Base-by-base conservation (phyloP, 2,329 filamentous ascomycete genomes). In the Orbilia blumenaviensis region DNA sequence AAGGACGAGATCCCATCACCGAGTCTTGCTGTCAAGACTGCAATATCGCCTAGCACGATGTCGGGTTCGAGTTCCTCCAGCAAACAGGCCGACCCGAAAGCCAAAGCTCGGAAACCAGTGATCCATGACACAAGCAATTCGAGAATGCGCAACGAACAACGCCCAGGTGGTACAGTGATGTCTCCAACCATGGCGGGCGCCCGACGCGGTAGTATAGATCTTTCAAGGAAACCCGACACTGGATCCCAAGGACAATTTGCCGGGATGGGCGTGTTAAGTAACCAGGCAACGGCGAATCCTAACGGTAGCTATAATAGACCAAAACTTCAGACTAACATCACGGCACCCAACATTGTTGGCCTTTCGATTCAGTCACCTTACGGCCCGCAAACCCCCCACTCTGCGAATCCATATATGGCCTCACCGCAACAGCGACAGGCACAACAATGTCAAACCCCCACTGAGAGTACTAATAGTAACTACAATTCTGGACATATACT, bases 311-410 rank as follows among this genome's bases (percentile, higher is more conserved):
- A 76, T 14, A 50, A 60, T 38, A 54, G 73, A 23, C 78, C 79
- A 8, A 79, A 72, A 32, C 67, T 80, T n/a, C 78, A 80, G 67
- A 79, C 79, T 4, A 78, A 77, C 63, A 62, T 79, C 9, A 73
- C 77, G 9, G 69, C 79, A 48, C 78, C 79, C 32, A 79, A 78
- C 68, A 76, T 80, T 58, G 75, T 78, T 32, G 63, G 66, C n/a
- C 64, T 80, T 41, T 74, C 77, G 1, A 66, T 80, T 29, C 77
- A 79, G 41, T 80, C 79, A 23, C 79, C 80, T 3, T 80, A 80
- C 72, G 76, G 78, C 16, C 75, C 79, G 14, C 78, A 79, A 42
- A 74, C 71, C 29, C 61, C 78, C 32, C 73, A 78, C n/a, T 77
- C 79, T 36, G 78, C 73, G 25, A 73, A 76, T 42, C 63, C 74